Evolutionary conservation across 2,329 filamentous ascomycete genomes (phyloP).

Genomic region (Podosphaera fusca): DNA sequence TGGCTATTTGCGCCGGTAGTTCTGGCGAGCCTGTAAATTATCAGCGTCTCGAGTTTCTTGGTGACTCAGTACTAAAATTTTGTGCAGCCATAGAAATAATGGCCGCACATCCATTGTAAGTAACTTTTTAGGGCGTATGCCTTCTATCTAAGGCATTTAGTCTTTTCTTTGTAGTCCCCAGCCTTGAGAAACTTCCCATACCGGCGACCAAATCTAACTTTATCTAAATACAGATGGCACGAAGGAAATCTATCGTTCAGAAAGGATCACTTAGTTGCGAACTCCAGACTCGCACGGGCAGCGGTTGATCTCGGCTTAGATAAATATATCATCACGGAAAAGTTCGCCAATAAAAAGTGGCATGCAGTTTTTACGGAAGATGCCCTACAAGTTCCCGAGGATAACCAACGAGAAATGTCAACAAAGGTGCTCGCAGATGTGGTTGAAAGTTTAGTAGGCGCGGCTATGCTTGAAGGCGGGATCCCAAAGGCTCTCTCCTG

Average conservation of each 20-base stretch:
- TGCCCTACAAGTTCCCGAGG: conserved; percentile 12
- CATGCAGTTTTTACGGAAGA: conserved; percentile 33
- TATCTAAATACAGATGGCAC: conserved; percentile 26
- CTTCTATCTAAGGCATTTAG: not conserved
- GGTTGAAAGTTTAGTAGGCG: conserved; percentile 65
- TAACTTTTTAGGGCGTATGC: not conserved
- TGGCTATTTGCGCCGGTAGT: conserved; percentile 45
- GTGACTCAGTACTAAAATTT: conserved; percentile 64
- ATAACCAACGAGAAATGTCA: conserved; percentile 23
- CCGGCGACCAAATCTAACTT: not conserved
- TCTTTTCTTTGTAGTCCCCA: not conserved
- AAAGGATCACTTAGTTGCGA: conserved; percentile 52
- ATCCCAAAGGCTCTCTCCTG: conserved; percentile 37
- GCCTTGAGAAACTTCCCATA: not conserved
- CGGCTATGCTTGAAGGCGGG: conserved; percentile 46
- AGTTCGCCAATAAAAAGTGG: conserved; percentile 54
- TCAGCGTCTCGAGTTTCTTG: conserved; percentile 67
- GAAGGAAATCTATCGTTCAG: conserved; percentile 50
- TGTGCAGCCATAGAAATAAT: conserved; percentile 42
- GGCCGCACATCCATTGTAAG: conserved; percentile 25
- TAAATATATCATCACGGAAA: conserved; percentile 43
- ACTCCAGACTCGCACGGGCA: conserved; percentile 44
- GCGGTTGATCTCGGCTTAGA: conserved; percentile 42
- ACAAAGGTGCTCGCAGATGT: conserved; percentile 74
- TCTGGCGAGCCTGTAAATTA: conserved; percentile 44